Evolutionary conservation across 345 rosid genomes (phyloP).

Genomic region (Conringia planisiliqua): DNA sequence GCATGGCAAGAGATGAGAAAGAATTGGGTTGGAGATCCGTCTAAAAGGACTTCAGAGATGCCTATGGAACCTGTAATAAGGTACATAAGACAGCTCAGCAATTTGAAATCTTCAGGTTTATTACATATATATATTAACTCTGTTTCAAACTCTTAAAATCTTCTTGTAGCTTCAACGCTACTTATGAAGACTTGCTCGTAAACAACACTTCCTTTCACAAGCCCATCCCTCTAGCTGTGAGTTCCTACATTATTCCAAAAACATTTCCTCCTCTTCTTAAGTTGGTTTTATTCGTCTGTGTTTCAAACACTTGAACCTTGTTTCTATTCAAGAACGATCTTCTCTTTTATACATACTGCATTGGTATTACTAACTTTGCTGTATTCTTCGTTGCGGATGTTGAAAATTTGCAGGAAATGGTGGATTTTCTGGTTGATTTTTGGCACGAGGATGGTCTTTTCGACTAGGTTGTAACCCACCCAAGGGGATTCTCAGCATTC

Average conservation of each 20-base stretch:
- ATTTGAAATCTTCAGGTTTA: conserved; percentile 7
- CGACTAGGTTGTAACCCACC: not conserved
- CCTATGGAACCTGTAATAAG: conserved; percentile 32
- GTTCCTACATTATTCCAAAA: not conserved
- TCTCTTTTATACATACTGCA: not conserved
- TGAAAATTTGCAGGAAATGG: conserved; percentile 29
- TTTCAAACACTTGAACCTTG: not conserved
- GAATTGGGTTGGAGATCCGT: conserved; percentile 36
- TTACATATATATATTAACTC: not conserved
- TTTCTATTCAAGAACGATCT: not conserved
- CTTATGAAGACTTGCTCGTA: conserved; percentile 28
- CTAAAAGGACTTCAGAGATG: conserved; percentile 25
- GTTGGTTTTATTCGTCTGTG: not conserved
- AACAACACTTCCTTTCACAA: conserved; percentile 27
- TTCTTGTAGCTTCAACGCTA: conserved; percentile 32
- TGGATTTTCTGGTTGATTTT: conserved; percentile 30
- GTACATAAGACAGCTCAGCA: not conserved
- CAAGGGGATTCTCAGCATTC: not conserved
- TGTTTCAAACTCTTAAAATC: not conserved
- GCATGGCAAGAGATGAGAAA: conserved; percentile 38
- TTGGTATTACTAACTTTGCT: not conserved
- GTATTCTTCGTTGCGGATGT: not conserved
- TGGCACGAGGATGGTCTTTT: conserved; percentile 33
- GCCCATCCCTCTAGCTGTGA: conserved; percentile 33
- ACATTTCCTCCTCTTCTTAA: not conserved